These are phyloP conservation scores for Escallonia herrerae DNA, from an alignment of 129 eudicot genomes.

Conservation along the genomic window DNA sequence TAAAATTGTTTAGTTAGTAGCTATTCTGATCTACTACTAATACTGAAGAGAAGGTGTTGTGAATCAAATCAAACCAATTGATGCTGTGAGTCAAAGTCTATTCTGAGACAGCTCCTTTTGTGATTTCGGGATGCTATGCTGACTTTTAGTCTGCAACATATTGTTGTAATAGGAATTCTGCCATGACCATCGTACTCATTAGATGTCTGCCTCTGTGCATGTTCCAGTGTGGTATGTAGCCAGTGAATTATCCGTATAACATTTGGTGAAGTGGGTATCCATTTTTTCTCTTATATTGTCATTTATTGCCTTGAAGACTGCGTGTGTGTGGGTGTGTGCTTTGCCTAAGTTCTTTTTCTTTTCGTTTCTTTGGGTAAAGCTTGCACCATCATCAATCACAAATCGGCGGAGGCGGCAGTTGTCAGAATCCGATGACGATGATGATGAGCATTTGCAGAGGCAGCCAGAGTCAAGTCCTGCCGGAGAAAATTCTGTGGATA, in stretches of 20 bases:
- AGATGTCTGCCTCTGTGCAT: no score
- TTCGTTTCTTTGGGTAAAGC: constrained; percentile 25
- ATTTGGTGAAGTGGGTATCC: neutral
- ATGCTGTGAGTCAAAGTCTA: no score
- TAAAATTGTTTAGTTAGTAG: no score
- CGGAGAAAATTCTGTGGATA: constrained; percentile 42
- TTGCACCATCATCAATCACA: constrained; percentile 41
- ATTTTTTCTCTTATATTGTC: neutral
- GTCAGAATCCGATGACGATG: constrained; percentile 89
- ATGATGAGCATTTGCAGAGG: constrained; percentile 26
- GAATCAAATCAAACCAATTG: no score
- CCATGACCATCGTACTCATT: no score
- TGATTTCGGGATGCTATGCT: no score
- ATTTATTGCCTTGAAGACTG: neutral
- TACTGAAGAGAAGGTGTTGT: no score
- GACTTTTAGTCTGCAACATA: no score
- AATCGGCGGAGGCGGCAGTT: constrained; percentile 49
- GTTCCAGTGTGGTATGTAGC: neutral
- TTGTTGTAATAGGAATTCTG: no score
- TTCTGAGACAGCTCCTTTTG: no score
- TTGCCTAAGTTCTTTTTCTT: constrained; percentile 19
- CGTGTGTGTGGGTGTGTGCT: neutral
- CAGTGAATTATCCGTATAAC: neutral
- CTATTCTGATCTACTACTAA: no score
- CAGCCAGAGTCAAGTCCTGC: constrained; percentile 48